A percentile compares a stretch with the other conserved stretches of the same genome.
Evolutionary conservation across 352 stramenopile species (phyloP).

Genomic region (Pythium dissimile): DNA sequence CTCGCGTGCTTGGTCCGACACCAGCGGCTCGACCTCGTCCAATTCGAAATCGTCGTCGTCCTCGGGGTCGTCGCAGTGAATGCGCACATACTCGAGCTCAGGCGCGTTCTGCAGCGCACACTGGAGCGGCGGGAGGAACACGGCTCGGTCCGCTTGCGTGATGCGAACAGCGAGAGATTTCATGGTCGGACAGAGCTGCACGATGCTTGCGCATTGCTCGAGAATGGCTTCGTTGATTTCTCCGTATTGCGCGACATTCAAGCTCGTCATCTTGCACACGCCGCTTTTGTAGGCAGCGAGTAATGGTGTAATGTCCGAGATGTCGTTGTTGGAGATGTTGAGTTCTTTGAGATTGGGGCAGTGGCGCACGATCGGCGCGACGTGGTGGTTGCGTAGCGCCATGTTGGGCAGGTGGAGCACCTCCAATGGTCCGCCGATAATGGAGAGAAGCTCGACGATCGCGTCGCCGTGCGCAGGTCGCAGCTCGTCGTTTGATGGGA

Average conservation of each 20-base stretch:
- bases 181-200: not conserved
- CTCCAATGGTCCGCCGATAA: constrained; percentile 3
- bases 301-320: constrained; percentile 4
- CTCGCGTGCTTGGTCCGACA: not conserved
- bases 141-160: not conserved
- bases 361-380: not conserved
- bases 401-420: constrained; percentile 7
- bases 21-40: not conserved
- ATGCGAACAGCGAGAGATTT: not conserved
- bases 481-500: not conserved
- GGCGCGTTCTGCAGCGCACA: not conserved
- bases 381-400: constrained; percentile 2
- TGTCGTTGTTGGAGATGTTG: constrained; percentile 8
- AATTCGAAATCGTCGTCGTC: not conserved
- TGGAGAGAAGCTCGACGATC: constrained; percentile 6
- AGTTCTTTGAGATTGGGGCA: constrained; percentile 6
- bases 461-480: constrained; percentile 1
- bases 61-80: constrained; percentile 1
- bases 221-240: not conserved
- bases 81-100: constrained; percentile 5
- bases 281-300: not conserved
- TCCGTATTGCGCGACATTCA: constrained; percentile 2
- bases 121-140: not conserved
- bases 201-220: not conserved
- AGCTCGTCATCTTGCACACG: not conserved